These are phyloP conservation scores for Lippia alba DNA, from an alignment of 305 asterid species.

Conservation along the genomic window DNA sequence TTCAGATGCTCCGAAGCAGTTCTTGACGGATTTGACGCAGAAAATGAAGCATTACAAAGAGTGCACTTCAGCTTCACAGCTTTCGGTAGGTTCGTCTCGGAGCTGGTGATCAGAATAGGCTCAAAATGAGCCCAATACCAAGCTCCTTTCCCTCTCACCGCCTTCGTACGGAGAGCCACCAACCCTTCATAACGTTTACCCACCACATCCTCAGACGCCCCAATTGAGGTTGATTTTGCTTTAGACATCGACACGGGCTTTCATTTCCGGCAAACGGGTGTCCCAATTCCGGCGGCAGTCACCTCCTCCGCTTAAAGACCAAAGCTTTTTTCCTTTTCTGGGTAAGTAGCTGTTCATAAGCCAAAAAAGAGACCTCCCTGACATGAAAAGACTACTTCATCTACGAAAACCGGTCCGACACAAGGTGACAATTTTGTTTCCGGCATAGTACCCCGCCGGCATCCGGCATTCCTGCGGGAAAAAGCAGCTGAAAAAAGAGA, in stretches of 20 bases:
- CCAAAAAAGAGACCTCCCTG: not conserved
- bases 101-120: constrained; percentile 78
- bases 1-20: constrained; percentile 99
- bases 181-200: constrained; percentile 88
- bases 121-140: constrained; percentile 99
- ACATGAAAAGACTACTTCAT: not conserved
- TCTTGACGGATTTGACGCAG: constrained; percentile 95
- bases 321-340: constrained; percentile 6
- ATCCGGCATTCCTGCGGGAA: constrained; percentile 18
- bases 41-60: constrained; percentile 86
- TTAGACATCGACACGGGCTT: constrained; percentile 43
- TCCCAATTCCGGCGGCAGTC: constrained; percentile 4
- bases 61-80: constrained; percentile 94
- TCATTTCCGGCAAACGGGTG: constrained; percentile 5
- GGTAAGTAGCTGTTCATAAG: constrained; percentile 24
- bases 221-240: constrained; percentile 41
- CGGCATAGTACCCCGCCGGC: constrained; percentile 40
- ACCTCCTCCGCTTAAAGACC: constrained; percentile 5
- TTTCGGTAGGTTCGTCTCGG: constrained; percentile 80
- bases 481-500: not conserved
- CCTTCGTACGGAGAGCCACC: constrained; percentile 81
- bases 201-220: constrained; percentile 50
- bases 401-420: constrained; percentile 11
- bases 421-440: not conserved
- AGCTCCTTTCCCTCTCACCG: constrained; percentile 93